Evolutionary conservation across 2,329 filamentous ascomycete genomes (phyloP).

Genomic region (Alternaria consortialis): DNA sequence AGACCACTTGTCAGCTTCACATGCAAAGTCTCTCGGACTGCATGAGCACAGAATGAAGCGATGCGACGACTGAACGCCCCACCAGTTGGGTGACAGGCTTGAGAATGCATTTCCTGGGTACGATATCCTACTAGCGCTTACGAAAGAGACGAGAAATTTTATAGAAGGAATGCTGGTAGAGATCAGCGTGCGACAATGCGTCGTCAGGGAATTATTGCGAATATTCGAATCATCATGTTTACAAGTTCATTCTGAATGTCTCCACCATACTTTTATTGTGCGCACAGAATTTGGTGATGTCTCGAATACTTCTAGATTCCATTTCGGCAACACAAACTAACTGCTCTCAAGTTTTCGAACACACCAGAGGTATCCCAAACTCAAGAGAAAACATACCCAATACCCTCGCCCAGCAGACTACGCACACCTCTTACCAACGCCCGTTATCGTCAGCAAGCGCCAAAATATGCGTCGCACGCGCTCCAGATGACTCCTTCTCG

Average conservation of each 20-base stretch:
- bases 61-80: constrained; percentile 9
- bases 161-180: background rate
- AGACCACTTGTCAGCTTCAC: constrained; percentile 10
- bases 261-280: background rate
- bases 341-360: background rate
- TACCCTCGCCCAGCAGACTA: background rate
- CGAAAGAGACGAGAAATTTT: background rate
- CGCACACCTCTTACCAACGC: background rate
- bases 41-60: constrained; percentile 4
- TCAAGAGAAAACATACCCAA: background rate
- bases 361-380: background rate
- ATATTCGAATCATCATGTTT: background rate
- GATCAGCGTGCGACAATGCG: background rate
- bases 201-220: background rate
- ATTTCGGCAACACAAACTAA: background rate
- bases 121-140: background rate
- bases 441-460: background rate
- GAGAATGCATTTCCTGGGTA: background rate
- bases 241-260: background rate
- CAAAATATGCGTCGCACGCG: background rate
- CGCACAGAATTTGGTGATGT: background rate
- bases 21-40: constrained; percentile 2
- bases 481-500: background rate
- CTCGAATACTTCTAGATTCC: background rate
- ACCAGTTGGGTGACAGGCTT: background rate